These are phyloP conservation scores for Coniochaeta hoffmannii DNA, from an alignment of 2,329 filamentous ascomycete genomes.

Conservation along the genomic window DNA sequence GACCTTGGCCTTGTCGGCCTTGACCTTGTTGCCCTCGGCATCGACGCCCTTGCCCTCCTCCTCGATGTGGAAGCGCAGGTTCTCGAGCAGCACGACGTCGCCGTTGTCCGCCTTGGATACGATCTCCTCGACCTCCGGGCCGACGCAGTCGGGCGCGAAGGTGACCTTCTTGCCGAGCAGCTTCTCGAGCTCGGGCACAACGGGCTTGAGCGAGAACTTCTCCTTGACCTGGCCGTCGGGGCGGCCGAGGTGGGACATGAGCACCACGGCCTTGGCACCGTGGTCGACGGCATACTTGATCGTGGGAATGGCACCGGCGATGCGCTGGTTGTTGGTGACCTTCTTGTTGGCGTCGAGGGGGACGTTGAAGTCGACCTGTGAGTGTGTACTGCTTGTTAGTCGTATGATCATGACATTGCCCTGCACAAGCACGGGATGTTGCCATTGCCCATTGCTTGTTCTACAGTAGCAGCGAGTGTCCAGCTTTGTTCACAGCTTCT, in stretches of 20 bases:
- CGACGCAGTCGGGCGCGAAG: slow-evolving; percentile 87
- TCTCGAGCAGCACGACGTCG: slow-evolving; percentile 87
- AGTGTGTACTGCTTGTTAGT: slow-evolving; percentile 15
- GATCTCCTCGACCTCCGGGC: slow-evolving; percentile 79
- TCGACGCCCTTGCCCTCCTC: slow-evolving; percentile 97
- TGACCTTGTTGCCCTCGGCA: slow-evolving; percentile 90
- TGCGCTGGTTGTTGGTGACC: slow-evolving; percentile 97
- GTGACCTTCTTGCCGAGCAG: slow-evolving; percentile 76
- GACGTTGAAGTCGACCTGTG: slow-evolving; percentile 98
- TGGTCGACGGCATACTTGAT: slow-evolving; percentile 91
- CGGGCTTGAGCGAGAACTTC: slow-evolving; percentile 93
- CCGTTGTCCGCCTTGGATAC: slow-evolving; percentile 78
- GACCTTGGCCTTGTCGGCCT: slow-evolving; percentile 91
- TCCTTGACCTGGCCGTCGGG: slow-evolving; percentile 82
- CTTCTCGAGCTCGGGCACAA: slow-evolving; percentile 87
- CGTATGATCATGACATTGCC: neutral
- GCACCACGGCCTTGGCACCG: slow-evolving; percentile 83
- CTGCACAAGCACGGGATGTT: neutral
- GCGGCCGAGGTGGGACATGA: slow-evolving; percentile 98
- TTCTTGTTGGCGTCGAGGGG: slow-evolving; percentile 89
- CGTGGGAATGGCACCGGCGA: slow-evolving; percentile 88
- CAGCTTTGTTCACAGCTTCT: neutral
- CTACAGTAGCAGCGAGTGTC: too few relatives aligned
- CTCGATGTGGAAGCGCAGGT: slow-evolving; percentile 96
- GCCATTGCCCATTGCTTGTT: too few relatives aligned